Evolutionary conservation across 2,329 filamentous ascomycete genomes (phyloP).

Genomic region (Parastagonospora nodorum): DNA sequence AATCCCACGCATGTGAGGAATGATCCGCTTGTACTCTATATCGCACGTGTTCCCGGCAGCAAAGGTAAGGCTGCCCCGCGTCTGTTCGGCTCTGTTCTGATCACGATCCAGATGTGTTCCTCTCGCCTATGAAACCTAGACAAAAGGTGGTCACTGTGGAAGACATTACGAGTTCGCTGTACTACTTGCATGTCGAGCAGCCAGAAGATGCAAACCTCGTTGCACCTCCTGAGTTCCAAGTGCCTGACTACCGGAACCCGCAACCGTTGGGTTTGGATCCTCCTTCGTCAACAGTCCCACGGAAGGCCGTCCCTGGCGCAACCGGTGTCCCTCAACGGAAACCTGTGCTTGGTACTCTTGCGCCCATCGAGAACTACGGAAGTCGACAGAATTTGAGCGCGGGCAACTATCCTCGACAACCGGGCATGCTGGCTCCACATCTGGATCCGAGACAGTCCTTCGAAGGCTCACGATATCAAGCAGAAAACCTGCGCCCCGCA

Average conservation of each 20-base stretch:
- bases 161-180: constrained; percentile 85
- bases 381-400: constrained; percentile 36
- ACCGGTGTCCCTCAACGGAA: constrained; percentile 27
- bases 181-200: constrained; percentile 83
- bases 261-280: constrained; percentile 10
- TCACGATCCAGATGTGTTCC: constrained; percentile 73
- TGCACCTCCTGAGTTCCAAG: constrained; percentile 14
- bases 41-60: constrained; percentile 89
- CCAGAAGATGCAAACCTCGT: constrained; percentile 56
- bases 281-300: constrained; percentile 28
- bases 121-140: constrained; percentile 87
- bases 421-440: constrained; percentile 20
- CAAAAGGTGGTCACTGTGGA: constrained; percentile 86
- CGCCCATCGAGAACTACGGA: constrained; percentile 29
- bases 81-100: constrained; percentile 16
- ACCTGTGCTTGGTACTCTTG: constrained; percentile 33
- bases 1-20: constrained; percentile 72
- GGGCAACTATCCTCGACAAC: constrained; percentile 20
- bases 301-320: constrained; percentile 34
- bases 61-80: constrained; percentile 64
- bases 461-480: constrained; percentile 23
- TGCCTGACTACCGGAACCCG: constrained; percentile 16
- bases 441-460: constrained; percentile 31
- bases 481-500: constrained; percentile 27
- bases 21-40: constrained; percentile 82